Conservation (phyloP, 1,284 basidiomycete species). For the Leucoagaricus sp. region DNA sequence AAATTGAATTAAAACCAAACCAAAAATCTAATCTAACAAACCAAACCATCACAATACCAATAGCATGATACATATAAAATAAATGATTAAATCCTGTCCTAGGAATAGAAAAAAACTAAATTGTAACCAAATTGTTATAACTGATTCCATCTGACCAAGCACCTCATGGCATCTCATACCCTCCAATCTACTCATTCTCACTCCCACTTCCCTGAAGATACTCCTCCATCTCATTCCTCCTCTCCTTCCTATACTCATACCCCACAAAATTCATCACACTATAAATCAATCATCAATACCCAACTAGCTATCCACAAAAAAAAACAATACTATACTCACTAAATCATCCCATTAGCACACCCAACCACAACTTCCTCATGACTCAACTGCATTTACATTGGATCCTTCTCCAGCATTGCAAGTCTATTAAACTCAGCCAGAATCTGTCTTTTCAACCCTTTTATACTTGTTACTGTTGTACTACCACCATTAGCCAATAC, state of each 20-base stretch:
- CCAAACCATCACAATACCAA: too few species aligned
- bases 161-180: background rate
- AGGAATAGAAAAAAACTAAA: too few species aligned
- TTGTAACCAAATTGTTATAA: too few species aligned
- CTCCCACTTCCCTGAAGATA: background rate
- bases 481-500: conserved; percentile 48
- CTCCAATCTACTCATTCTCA: background rate
- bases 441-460: conserved; percentile 59
- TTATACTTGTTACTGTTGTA: conserved; percentile 32
- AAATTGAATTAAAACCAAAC: too few species aligned
- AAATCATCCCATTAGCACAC: conserved; percentile 86
- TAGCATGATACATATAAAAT: too few species aligned
- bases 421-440: conserved; percentile 71
- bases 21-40: too few species aligned
- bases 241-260: conserved; percentile 48
- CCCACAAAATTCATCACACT: conserved; percentile 79
- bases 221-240: conserved; percentile 8
- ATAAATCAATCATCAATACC: conserved; percentile 10
- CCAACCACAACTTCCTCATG: conserved; percentile 86
- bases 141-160: background rate
- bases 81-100: background rate
- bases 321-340: conserved; percentile 58
- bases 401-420: conserved; percentile 82
- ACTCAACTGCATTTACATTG: conserved; percentile 85
- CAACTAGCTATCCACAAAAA: conserved; percentile 10